Evolutionary conservation across 2,329 filamentous ascomycete genomes (phyloP).

Genomic region (Pseudomassariella vexata): DNA sequence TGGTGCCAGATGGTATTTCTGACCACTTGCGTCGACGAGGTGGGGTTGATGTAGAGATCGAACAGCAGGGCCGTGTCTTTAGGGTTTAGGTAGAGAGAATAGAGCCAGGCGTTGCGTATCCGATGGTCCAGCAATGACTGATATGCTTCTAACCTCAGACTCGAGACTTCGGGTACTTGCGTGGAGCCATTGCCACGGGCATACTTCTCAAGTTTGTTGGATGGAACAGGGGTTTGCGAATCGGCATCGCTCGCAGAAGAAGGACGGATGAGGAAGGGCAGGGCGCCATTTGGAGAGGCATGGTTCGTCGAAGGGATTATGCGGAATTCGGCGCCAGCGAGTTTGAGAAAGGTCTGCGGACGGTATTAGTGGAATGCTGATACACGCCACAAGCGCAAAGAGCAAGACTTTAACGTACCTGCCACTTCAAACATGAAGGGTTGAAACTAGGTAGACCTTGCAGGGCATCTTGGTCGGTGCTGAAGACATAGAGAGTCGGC

Average conservation of each 20-base stretch:
- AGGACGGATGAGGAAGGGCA: conserved; percentile 76
- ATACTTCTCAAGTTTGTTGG: conserved; percentile 66
- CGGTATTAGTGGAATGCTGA: conserved; percentile 2
- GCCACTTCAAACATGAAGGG: conserved; percentile 91
- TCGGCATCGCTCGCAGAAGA: conserved; percentile 25
- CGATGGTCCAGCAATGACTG: conserved; percentile 68
- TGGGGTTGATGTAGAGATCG: conserved; percentile 64
- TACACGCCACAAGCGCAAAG: neutral
- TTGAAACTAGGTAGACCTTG: conserved; percentile 73
- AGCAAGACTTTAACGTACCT: conserved; percentile 51
- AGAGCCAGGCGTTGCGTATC: conserved; percentile 84
- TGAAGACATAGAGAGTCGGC: conserved; percentile 72
- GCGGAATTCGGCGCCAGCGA: conserved; percentile 63
- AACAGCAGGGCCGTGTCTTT: conserved; percentile 64
- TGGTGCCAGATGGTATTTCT: conserved; percentile 57
- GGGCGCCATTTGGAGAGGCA: conserved; percentile 79
- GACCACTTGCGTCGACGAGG: conserved; percentile 55
- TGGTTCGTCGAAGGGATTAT: conserved; percentile 79
- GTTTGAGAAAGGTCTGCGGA: conserved; percentile 71
- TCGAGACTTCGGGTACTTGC: conserved; percentile 40
- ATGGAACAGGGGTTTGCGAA: conserved; percentile 43
- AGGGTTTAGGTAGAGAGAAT: conserved; percentile 72
- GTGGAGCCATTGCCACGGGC: conserved; percentile 42
- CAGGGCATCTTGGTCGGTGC: conserved; percentile 55
- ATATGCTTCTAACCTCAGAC: conserved; percentile 66